Base-by-base conservation (phyloP, 2,329 filamentous ascomycete genomes). In the Cadophora gregata region DNA sequence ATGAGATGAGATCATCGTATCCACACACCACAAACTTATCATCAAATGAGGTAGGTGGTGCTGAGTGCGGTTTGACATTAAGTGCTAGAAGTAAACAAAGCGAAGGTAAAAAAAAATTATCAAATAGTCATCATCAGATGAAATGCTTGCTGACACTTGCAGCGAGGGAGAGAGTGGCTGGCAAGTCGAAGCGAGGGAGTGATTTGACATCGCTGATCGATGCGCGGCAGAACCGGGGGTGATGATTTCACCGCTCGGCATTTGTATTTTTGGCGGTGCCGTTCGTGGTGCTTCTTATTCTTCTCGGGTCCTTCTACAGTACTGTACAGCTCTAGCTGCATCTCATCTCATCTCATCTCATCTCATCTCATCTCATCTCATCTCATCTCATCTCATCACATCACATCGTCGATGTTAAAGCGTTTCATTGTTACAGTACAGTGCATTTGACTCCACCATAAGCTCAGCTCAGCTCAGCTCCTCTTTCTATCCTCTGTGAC, bases 1-100 rank as follows among this genome's bases (percentile, higher is more conserved):
- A 47, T 59, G 56, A 47, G 56, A 59, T 60, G 58, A 60, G 58
- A 60, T 60, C 58, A 60, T 60, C 58, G 36, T 27, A 38, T 47
- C 38, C 14, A 31, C 38, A 60, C 36, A 27, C 4, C 25, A 4
- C 16, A 45, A 25, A 29, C 33, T 36, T 36, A 38, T 59, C 12
- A 31, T 59, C 19, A 24, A 36, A 59, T 59, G 25, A 19, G 50
- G 29, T 55, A 19, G 50, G 29, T 55, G 12, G 51, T 33, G 14
- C 27, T 8, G 51, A 21, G 21, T 24, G 10, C 29, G 36, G 56
- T 29, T 59, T 36, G 53, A 29, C 29, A 38, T 55, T 55, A 29
- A 55, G 51, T 53, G 25, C 16, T 8, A n/a, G n/a, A 51, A 6
- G 50, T 53, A 36, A 36, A 56, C 7, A 36, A 14, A 36, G 31